phyloP scores from a whole-genome alignment of 768 basidiomycete genomes.

The Termitomyces sp. region DNA sequence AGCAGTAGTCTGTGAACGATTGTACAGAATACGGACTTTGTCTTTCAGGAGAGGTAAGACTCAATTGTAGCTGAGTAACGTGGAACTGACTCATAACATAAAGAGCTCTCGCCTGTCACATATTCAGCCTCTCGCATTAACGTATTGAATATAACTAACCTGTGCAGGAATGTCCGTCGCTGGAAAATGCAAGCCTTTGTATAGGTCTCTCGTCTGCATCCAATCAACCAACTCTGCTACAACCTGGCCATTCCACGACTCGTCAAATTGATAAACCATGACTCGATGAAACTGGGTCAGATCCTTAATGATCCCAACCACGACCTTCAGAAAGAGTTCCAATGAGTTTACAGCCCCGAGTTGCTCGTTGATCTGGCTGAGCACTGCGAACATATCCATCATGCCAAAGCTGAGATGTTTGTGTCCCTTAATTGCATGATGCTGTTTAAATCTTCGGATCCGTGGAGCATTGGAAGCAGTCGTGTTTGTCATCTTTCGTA shows the following conservation, averaged over 20 bases:
- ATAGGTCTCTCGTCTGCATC: slow-evolving; percentile 68
- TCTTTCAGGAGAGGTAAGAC: slow-evolving; percentile 29
- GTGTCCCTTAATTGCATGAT: slow-evolving; percentile 10
- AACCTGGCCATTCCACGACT: slow-evolving; percentile 72
- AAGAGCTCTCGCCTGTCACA: slow-evolving; percentile 52
- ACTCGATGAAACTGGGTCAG: slow-evolving; percentile 80
- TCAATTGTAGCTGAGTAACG: not conserved
- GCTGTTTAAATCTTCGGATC: slow-evolving; percentile 8
- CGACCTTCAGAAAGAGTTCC: slow-evolving; percentile 64
- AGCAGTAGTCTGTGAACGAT: slow-evolving; percentile 67
- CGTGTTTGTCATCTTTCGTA: slow-evolving; percentile 41
- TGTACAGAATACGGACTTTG: slow-evolving; percentile 74
- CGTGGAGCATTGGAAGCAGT: slow-evolving; percentile 6
- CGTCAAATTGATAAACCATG: slow-evolving; percentile 79
- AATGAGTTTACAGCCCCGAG: slow-evolving; percentile 61
- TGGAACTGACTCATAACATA: slow-evolving; percentile 56
- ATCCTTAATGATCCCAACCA: slow-evolving; percentile 69
- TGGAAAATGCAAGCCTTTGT: slow-evolving; percentile 67
- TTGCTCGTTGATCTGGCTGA: slow-evolving; percentile 79
- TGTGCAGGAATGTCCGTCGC: slow-evolving; percentile 66
- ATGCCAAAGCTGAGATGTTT: slow-evolving; percentile 40
- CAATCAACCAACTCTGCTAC: slow-evolving; percentile 80
- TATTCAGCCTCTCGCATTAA: not conserved
- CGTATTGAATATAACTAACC: slow-evolving; percentile 23
- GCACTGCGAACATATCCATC: slow-evolving; percentile 77